Evolutionary conservation across 768 basidiomycete species (phyloP).

Genomic region (Mycena kentingensis): DNA sequence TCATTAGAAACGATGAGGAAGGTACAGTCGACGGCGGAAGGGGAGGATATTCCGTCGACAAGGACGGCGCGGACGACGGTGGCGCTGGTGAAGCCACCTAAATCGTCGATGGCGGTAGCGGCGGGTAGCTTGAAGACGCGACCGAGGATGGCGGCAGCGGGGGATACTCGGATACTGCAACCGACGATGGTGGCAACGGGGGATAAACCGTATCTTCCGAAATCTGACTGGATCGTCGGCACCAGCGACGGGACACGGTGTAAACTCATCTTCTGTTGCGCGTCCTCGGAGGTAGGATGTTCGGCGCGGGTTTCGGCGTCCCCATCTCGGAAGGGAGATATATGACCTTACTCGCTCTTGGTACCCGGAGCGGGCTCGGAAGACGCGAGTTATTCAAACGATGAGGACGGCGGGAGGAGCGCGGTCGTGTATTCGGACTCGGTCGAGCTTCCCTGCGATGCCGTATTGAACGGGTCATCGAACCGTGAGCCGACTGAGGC

Average conservation of each 20-base stretch:
- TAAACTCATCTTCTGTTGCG: conserved; percentile 16
- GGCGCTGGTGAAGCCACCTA: conserved; percentile 23
- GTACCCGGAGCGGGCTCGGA: conserved; percentile 58
- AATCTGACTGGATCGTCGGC: conserved; percentile 16
- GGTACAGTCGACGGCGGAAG: conserved; percentile 14
- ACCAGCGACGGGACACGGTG: conserved; percentile 19
- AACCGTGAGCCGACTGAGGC: conserved; percentile 37
- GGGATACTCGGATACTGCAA: conserved; percentile 26
- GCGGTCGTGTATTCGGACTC: conserved; percentile 41
- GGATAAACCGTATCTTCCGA: conserved; percentile 32
- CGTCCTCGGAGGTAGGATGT: conserved; percentile 34
- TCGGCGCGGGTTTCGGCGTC: conserved; percentile 43
- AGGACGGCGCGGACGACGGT: conserved; percentile 8
- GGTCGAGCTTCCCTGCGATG: conserved; percentile 49
- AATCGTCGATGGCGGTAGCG: conserved; percentile 28
- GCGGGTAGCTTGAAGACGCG: too few relatives aligned
- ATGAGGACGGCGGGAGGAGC: conserved; percentile 46
- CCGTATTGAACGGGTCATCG: conserved; percentile 44
- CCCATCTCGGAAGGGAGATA: conserved; percentile 45
- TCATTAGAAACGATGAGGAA: conserved; percentile 2
- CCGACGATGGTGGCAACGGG: conserved; percentile 38
- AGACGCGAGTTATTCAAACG: conserved; percentile 58
- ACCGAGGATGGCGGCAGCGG: conserved; percentile 29
- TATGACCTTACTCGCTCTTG: conserved; percentile 38
- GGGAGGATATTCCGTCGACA: conserved; percentile 19